Evolutionary conservation across 2,329 filamentous ascomycete species (phyloP).

Genomic region (Cercospora citrullina): DNA sequence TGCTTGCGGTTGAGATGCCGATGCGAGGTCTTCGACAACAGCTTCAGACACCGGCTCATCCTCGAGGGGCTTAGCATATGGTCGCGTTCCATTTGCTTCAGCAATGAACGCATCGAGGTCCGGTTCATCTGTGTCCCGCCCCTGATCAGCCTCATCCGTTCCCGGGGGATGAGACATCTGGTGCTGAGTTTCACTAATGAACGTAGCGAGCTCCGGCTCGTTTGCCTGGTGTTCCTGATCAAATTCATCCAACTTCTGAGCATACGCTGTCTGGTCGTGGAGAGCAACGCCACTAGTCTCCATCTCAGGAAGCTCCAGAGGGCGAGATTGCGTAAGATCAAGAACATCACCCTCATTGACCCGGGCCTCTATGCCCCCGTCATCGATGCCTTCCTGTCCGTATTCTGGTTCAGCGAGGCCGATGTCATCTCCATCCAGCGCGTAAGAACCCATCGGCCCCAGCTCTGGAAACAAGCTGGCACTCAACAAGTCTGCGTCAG

Average conservation of each 20-base stretch:
- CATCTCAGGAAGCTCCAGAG: background rate
- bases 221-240: background rate
- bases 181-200: background rate
- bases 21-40: background rate
- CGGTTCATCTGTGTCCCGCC: background rate
- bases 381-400: conserved; percentile 7
- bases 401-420: background rate
- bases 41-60: background rate
- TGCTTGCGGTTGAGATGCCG: background rate
- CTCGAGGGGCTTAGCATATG: background rate
- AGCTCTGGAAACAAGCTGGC: background rate
- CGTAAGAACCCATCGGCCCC: background rate
- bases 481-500: background rate
- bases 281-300: background rate
- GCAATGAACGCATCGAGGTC: conserved; percentile 9
- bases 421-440: background rate
- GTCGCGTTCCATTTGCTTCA: conserved; percentile 4
- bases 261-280: background rate
- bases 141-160: background rate
- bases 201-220: background rate
- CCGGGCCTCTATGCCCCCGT: background rate
- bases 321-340: background rate
- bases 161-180: background rate
- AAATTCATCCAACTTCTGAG: background rate
- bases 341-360: background rate